Conservation (phyloP, 495 filamentous ascomycete genomes). For the Podospora pseudoanserina region DNA sequence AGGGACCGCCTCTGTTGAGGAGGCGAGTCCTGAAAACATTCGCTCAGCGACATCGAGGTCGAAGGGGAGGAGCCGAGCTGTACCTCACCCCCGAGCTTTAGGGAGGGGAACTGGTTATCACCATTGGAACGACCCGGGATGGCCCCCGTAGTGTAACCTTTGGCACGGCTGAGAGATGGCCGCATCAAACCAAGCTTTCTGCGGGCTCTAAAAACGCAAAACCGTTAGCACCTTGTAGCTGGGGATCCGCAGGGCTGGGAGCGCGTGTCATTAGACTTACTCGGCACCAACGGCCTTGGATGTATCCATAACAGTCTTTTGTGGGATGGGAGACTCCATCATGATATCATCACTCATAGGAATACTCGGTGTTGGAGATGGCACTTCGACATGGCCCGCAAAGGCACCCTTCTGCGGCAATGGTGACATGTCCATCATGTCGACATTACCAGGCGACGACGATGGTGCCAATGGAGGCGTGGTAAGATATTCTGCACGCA, state of each 20-base stretch:
- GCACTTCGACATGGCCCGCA: slow-evolving; percentile 56
- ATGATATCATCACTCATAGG: slow-evolving; percentile 43
- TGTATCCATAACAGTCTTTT: slow-evolving; percentile 54
- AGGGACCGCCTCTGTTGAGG: slow-evolving; percentile 62
- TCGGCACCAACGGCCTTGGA: slow-evolving; percentile 44
- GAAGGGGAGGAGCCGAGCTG: slow-evolving; percentile 38
- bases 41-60: slow-evolving; percentile 63
- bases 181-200: slow-evolving; percentile 56
- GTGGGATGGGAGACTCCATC: slow-evolving; percentile 46
- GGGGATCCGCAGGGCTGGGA: slow-evolving; percentile 4
- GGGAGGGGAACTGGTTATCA: slow-evolving; percentile 66
- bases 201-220: slow-evolving; percentile 42
- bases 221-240: slow-evolving; percentile 17
- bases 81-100: slow-evolving; percentile 67
- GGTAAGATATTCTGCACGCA: slow-evolving; percentile 60
- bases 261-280: slow-evolving; percentile 39
- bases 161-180: slow-evolving; percentile 58
- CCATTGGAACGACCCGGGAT: slow-evolving; percentile 43
- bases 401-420: slow-evolving; percentile 84
- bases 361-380: slow-evolving; percentile 61
- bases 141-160: slow-evolving; percentile 53
- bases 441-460: slow-evolving; percentile 67
- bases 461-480: slow-evolving; percentile 82
- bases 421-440: slow-evolving; percentile 92
- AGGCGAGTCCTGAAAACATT: slow-evolving; percentile 77